Evolutionary conservation across 2,329 filamentous ascomycete genomes (phyloP).

Genomic region (Amylocarpus encephaloides): DNA sequence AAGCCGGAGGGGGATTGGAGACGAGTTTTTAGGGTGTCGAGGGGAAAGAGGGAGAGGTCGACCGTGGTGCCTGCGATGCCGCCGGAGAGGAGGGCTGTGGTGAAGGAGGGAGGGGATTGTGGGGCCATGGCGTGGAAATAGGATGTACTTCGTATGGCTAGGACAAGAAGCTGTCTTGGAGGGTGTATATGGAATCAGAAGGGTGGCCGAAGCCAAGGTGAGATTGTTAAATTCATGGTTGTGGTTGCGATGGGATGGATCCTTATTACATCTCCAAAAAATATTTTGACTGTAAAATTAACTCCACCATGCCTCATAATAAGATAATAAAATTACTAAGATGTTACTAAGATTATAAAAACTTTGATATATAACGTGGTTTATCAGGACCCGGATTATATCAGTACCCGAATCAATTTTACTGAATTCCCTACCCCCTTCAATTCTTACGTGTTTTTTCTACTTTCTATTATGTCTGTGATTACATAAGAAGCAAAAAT

Average conservation of each 20-base stretch:
- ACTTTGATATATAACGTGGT: too few species aligned
- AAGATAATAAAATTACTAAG: too few species aligned
- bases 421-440: too few species aligned
- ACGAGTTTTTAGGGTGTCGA: constrained; percentile 97
- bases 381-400: too few species aligned
- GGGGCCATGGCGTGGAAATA: constrained; percentile 11
- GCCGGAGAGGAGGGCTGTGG: constrained; percentile 66
- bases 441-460: too few species aligned
- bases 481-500: too few species aligned
- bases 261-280: background rate
- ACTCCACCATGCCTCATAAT: too few species aligned
- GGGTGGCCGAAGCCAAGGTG: constrained; percentile 22
- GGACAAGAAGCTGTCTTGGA: too few species aligned
- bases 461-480: too few species aligned
- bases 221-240: constrained; percentile 15
- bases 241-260: background rate
- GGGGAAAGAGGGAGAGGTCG: constrained; percentile 92
- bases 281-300: background rate
- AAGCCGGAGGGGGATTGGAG: constrained; percentile 79
- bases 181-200: background rate
- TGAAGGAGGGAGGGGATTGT: constrained; percentile 42
- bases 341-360: too few species aligned
- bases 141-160: background rate
- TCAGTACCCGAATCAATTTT: too few species aligned
- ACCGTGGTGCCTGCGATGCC: constrained; percentile 91